phyloP scores from a whole-genome alignment of 805 yeast species.

The Sugiyamaella marilandica region DNA sequence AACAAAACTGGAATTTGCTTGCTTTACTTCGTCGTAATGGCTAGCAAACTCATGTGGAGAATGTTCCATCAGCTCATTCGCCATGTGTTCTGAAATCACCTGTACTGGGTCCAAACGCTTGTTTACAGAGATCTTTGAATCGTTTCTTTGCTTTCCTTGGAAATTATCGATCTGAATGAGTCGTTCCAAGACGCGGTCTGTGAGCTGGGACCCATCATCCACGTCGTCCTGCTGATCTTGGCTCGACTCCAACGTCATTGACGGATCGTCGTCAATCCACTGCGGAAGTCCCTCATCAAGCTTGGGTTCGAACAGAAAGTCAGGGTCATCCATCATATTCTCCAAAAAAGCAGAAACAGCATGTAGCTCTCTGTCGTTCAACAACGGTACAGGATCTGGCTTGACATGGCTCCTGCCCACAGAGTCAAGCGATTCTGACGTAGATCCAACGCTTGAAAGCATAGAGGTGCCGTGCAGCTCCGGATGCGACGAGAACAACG shows the following conservation, averaged over 20 bases:
- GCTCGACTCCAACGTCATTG: not conserved
- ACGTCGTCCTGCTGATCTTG: not conserved
- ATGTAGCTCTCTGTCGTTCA: constrained; percentile 28
- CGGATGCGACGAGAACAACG: constrained; percentile 12
- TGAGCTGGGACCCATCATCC: not conserved
- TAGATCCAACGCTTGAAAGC: not conserved
- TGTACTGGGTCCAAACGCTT: not conserved
- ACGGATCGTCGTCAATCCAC: constrained; percentile 10
- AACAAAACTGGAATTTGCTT: not conserved
- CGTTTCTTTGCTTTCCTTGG: not conserved
- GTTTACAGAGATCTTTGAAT: not conserved
- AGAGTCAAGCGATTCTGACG: not conserved
- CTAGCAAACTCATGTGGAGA: not conserved
- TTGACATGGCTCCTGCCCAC: not conserved
- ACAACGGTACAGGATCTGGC: constrained; percentile 15
- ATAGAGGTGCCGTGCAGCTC: not conserved
- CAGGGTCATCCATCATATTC: constrained; percentile 28
- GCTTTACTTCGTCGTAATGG: not conserved
- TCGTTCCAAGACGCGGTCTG: not conserved
- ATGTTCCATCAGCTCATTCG: not conserved
- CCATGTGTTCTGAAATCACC: not conserved
- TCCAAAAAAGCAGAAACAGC: constrained; percentile 32
- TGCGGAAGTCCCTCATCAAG: constrained; percentile 22
- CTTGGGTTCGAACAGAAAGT: constrained; percentile 31
- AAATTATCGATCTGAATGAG: not conserved